phyloP scores from a whole-genome alignment of 306 rosid species.

The Castanopsis chinensis region DNA sequence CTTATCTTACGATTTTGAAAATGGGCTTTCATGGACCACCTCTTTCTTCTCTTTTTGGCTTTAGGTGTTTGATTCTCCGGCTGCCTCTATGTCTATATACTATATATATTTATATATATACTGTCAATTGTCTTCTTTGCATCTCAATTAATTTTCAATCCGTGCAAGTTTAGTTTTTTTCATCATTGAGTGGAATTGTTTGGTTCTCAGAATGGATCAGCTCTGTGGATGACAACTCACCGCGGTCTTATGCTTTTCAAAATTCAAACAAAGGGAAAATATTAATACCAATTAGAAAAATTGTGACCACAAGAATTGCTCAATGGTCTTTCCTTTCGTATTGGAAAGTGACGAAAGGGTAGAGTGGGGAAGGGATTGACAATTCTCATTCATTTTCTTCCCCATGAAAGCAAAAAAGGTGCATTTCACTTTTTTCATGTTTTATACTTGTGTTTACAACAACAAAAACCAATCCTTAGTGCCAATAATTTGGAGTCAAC shows the following conservation, averaged over 20 bases:
- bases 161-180: not conserved
- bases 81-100: constrained; percentile 32
- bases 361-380: not conserved
- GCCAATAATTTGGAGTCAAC: too few relatives aligned
- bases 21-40: constrained; percentile 60
- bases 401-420: not conserved
- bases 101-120: too few relatives aligned
- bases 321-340: not conserved
- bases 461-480: too few relatives aligned
- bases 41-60: constrained; percentile 14
- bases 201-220: constrained; percentile 29
- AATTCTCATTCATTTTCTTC: not conserved
- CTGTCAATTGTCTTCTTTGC: constrained; percentile 21
- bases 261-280: constrained; percentile 8
- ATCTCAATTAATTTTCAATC: constrained; percentile 18
- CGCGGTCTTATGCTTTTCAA: constrained; percentile 15
- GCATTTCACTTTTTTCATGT: too few relatives aligned
- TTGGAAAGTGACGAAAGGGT: not conserved
- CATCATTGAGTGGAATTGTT: not conserved
- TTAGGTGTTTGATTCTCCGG: constrained; percentile 15
- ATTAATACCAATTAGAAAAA: not conserved
- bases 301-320: constrained; percentile 8
- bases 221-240: constrained; percentile 19
- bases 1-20: constrained; percentile 49
- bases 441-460: too few relatives aligned